Base-by-base conservation (phyloP, 1,284 basidiomycete genomes). In the Rhodotorula sp. region DNA sequence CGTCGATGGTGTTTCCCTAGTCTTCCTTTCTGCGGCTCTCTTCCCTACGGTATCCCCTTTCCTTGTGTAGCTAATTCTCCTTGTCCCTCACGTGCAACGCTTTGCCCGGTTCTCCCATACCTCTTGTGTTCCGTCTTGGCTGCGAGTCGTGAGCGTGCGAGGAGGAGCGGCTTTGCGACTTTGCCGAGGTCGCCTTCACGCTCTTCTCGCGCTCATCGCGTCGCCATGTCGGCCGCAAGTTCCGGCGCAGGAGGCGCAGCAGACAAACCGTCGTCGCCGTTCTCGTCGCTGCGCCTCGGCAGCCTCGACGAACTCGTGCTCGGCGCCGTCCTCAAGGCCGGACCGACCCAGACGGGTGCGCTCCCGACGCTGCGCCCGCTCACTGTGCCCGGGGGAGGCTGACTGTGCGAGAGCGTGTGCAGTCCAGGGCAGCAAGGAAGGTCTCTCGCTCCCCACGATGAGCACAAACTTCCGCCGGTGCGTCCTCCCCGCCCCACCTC, bases 381-480 rank as follows among this genome's bases (percentile, higher is more conserved):
- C 4, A 19, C 1, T 41, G 21, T 7, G 14, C n/a, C 3, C 7
- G 45, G 3, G 27, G 45, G 7, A 53, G 14, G 21, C 41, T 55
- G 64, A 59, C 16, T 3, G 7, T 9, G 17, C 42, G 21, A 9
- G 21, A 14, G 13, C 19, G 25, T 34, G 8, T 7, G 44, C 54
- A 67, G 58, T 69, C 9, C 67, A 76, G 25, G 75, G 72, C 42
- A 66, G 69, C 16, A 79, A 79, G 54, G 71, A 74, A 19, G 68
- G 73, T 5, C 49, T 79, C 17, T 71, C 67, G 7, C 55, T 78
- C 23, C 72, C 75, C 55, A 70, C 73, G 41, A 79, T 71, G 1
- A 69, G 68, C 19, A 57, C 67, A 65, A 78, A 79, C 69, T 79
- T 79, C 41, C 66, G 71, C 7, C 63, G 67, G 74, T 76, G 41